Evolutionary conservation across 202 grass and related monocot genomes (phyloP), one percentile per base, ranked within the genome.

Genomic region (Carex arenaria): DNA sequence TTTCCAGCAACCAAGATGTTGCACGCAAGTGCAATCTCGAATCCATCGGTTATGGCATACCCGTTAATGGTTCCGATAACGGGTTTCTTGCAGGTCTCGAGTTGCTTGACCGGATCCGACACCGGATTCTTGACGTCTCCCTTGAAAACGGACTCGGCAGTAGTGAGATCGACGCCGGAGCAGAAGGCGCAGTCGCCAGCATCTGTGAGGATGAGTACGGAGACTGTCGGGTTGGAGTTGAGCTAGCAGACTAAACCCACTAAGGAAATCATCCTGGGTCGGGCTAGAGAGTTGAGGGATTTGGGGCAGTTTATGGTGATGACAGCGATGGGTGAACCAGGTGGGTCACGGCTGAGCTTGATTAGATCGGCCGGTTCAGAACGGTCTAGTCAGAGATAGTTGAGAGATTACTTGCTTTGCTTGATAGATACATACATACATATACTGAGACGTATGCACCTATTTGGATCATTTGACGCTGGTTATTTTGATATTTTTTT

Each of bases 261-360:
- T 13, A 98, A 79, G 53, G 89, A 77, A 15, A 87, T 43, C 69
- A 98, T 94, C 95, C 94, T 98, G 42, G 92, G 80, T 7, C 85
- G 87, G 5, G 95, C 94, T 40, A 98, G 95, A 26, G 95, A 93
- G 89, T 98, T 98, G 79, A 98, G 92, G 30, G 95, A 88, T 18
- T 72, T 71, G 7, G 95, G 92, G 0, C 95, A 92, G 90, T 94
- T 94, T 49, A 98, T 98, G 86, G 89, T 91, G 34, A 98, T 88
- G n/a, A 94, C 87, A 70, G 90, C 92, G 26, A 98, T 74, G 18
- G 85, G 32, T 31, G 90, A 92, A 22, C 87, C 86, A 4, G 82
- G 82, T 47, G 51, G 80, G 64, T 87, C 91, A 63, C 86, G 88
- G 30, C 78, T 78, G 51, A 94, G 88, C 53, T 81, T 12, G 53